These are phyloP conservation scores for Globisporangium abappressorium DNA, from an alignment of 352 stramenopile genomes.

Conservation along the genomic window DNA sequence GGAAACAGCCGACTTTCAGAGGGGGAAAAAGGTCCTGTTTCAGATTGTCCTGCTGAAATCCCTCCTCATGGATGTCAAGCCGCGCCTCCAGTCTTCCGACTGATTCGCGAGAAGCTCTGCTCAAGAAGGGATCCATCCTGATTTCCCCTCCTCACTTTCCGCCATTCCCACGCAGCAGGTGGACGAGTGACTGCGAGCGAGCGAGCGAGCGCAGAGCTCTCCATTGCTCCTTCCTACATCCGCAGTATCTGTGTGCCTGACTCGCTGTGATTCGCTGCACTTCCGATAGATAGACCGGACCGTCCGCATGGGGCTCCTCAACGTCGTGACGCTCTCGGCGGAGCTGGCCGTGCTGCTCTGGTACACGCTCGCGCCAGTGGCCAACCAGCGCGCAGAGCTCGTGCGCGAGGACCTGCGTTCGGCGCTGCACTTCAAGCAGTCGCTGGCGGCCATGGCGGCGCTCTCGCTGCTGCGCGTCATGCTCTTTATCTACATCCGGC, in stretches of 20 bases:
- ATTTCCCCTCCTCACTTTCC: neutral
- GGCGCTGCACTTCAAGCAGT: slow-evolving; percentile 60
- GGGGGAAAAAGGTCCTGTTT: too few species aligned
- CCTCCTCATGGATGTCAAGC: neutral
- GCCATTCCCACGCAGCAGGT: slow-evolving; percentile 4
- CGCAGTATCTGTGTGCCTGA: neutral
- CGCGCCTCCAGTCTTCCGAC: neutral
- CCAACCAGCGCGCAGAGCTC: slow-evolving; percentile 25
- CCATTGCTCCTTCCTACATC: neutral
- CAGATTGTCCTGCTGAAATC: neutral
- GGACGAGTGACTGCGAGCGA: neutral
- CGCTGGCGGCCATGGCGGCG: slow-evolving; percentile 48
- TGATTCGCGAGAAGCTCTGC: slow-evolving; percentile 6
- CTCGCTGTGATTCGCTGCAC: neutral
- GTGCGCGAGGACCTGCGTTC: slow-evolving; percentile 35
- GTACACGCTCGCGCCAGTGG: slow-evolving; percentile 48
- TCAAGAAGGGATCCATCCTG: slow-evolving; percentile 1
- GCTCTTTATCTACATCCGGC: slow-evolving; percentile 69
- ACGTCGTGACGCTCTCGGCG: slow-evolving; percentile 49
- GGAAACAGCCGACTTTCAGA: neutral
- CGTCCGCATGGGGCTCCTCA: slow-evolving; percentile 61
- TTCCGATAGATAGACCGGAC: neutral
- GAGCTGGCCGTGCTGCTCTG: slow-evolving; percentile 57
- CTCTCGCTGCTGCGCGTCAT: slow-evolving; percentile 50
- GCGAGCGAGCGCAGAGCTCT: neutral